Evolutionary conservation across 2,329 filamentous ascomycete species (phyloP), one percentile per base, ranked within the genome.

Genomic region (Cladosporium sp.): DNA sequence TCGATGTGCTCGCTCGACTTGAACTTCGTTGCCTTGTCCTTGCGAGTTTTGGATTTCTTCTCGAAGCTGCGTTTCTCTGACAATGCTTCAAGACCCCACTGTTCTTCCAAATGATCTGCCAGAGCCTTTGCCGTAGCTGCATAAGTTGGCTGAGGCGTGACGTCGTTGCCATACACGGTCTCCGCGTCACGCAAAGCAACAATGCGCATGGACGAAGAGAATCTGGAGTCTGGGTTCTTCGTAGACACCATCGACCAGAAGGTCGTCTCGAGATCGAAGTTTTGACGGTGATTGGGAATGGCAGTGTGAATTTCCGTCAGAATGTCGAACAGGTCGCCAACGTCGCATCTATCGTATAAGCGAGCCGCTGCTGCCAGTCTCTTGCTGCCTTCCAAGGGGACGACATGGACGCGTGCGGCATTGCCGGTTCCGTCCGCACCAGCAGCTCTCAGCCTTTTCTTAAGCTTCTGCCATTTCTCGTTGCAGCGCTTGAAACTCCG

Each of bases 401-500:
- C 4, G 32, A 28, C 22, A 28, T 28, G 22, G 22, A 28, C 22
- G 22, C 22, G 5, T 28, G 22, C 22, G 11, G 10, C 4, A 37
- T 37, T 37, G 10, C 11, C n/a, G 34, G 6, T 37, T 11, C 11
- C n/a, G 22, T 35, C 22, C 18, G 37, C 16, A 16, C 31, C 40
- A 18, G 41, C 16, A 34, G 33, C 33, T 33, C 10, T 38, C 19
- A 52, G 48, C 48, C 55, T 56, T 34, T 58, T 41, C 48, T 70
- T 67, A 14, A 82, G 58, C 28, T 71, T 66, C 54, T 78, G 80
- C 83, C 84, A 89, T 63, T 90, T 89, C 22, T 75, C 75, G 22
- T 77, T 74, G 63, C 85, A 89, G 64, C 88, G 85, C 19, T 87
- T 75, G 3, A 83, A 78, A 56, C 79, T 86, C 42, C 87, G 76